phyloP scores from a whole-genome alignment of 2,329 filamentous ascomycete species.

The Neonectria coccinea region DNA sequence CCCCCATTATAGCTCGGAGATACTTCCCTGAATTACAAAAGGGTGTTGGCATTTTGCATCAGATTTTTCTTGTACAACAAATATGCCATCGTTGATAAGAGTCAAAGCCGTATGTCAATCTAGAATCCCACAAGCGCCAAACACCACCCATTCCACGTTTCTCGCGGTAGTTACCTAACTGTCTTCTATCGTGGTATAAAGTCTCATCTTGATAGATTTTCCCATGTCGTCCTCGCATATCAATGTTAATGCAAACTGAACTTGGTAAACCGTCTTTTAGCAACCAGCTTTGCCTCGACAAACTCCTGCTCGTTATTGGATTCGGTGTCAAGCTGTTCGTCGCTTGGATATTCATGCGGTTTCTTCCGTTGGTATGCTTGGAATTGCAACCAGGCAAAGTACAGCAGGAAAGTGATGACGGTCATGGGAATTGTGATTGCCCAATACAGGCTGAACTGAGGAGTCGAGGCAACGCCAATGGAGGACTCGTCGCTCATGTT shows the following conservation, averaged over 20 bases:
- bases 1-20: too few species aligned
- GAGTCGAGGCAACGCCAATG: slow-evolving; percentile 49
- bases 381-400: slow-evolving; percentile 50
- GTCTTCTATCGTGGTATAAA: not conserved
- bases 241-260: not conserved
- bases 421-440: slow-evolving; percentile 55
- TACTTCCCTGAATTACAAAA: too few species aligned
- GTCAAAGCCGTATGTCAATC: not conserved
- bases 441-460: slow-evolving; percentile 57
- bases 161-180: not conserved
- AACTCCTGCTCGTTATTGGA: not conserved
- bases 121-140: not conserved
- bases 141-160: not conserved
- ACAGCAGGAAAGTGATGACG: slow-evolving; percentile 50
- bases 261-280: slow-evolving; percentile 14
- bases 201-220: not conserved
- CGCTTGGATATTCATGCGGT: slow-evolving; percentile 2
- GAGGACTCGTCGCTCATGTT: slow-evolving; percentile 30
- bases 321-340: not conserved
- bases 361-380: slow-evolving; percentile 42
- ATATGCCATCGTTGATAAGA: too few species aligned
- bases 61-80: too few species aligned
- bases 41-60: too few species aligned
- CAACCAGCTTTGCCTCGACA: slow-evolving; percentile 12
- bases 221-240: not conserved